Conservation (phyloP, 495 filamentous ascomycete genomes). For the Podospora didyma region DNA sequence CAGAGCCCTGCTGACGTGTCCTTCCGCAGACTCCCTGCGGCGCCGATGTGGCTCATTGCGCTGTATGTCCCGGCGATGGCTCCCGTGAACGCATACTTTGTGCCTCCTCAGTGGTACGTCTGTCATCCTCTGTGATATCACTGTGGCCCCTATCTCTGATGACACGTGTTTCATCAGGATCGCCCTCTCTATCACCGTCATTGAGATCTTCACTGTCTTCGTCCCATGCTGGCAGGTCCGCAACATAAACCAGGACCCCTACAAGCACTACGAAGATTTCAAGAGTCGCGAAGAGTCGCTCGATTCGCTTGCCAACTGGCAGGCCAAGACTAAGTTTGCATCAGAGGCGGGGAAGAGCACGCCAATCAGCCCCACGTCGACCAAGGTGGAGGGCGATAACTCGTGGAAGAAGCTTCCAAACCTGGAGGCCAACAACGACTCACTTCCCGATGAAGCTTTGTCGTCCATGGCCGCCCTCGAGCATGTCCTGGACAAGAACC, state of each 20-base stretch:
- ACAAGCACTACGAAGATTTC: too few species aligned
- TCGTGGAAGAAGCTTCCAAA: conserved; percentile 24
- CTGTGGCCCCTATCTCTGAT: conserved; percentile 1
- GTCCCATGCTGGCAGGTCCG: conserved; percentile 38
- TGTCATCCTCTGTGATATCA: not conserved
- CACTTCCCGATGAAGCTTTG: conserved; percentile 32
- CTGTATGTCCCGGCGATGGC: conserved; percentile 56
- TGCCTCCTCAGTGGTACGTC: conserved; percentile 49
- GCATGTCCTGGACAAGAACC: conserved; percentile 51
- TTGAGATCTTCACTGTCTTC: conserved; percentile 49
- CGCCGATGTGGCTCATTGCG: conserved; percentile 62
- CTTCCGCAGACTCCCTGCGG: conserved; percentile 51
- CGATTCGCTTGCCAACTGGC: conserved; percentile 31
- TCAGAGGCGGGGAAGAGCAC: not conserved
- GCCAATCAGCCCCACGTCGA: conserved; percentile 20
- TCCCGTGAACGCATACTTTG: conserved; percentile 50
- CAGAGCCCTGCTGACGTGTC: not conserved
- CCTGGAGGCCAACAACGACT: conserved; percentile 18
- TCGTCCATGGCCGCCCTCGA: conserved; percentile 59
- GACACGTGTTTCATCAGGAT: conserved; percentile 16
- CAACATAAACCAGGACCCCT: conserved; percentile 11
- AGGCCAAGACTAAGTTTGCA: conserved; percentile 29
- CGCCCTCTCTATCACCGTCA: conserved; percentile 33
- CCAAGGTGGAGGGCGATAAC: conserved; percentile 18
- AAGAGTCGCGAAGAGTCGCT: too few species aligned